Base-by-base conservation (phyloP, 164 flowering plant species). In the Kalanchoe fedtschenkoi region DNA sequence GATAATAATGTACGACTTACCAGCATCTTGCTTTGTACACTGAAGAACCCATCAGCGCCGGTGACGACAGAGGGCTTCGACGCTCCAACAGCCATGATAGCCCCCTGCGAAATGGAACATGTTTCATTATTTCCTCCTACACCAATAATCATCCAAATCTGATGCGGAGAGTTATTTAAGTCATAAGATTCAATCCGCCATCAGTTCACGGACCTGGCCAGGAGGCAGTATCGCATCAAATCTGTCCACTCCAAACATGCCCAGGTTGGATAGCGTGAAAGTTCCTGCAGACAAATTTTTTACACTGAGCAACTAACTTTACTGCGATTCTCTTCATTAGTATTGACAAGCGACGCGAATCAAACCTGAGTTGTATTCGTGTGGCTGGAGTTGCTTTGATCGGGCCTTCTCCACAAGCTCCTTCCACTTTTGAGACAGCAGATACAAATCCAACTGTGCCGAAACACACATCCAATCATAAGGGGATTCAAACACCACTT, bases 191-290 rank as follows among this genome's bases (percentile, higher is more conserved):
- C 22, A 44, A 34, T 22, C 16, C 17, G 19, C 35, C 5, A 8
- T 39, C 64, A 29, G 69, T 81, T 51, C 3, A 51, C 32, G 68
- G 59, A 87, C 98, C 82, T 89, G 98, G 76, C 96, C 98, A 22
- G 98, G 96, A 38, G 98, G 98, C 70, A 92, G 96, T 69, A 91
- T 89, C 26, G 97, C 97, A 80, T 91, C 97, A 76, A 91, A 91
- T 65, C 89, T 82, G 71, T 89, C 96, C 62, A 92, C 96, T 70
- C 98, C 96, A 78, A 89, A 92, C 98, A 89, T 89, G 57, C 96
- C 98, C 77, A 92, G 74, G 76, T 92, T 92, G 68, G 98, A 92
- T 6, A 89, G 68, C 39, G 96, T 92, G 73, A 89, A 92, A 19
- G 96, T 89, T 30, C 96, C 98, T 92, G 75, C 65, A 75, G 7